phyloP scores from a whole-genome alignment of 2,329 filamentous ascomycete genomes.

The Aspergillus novofumigatus region DNA sequence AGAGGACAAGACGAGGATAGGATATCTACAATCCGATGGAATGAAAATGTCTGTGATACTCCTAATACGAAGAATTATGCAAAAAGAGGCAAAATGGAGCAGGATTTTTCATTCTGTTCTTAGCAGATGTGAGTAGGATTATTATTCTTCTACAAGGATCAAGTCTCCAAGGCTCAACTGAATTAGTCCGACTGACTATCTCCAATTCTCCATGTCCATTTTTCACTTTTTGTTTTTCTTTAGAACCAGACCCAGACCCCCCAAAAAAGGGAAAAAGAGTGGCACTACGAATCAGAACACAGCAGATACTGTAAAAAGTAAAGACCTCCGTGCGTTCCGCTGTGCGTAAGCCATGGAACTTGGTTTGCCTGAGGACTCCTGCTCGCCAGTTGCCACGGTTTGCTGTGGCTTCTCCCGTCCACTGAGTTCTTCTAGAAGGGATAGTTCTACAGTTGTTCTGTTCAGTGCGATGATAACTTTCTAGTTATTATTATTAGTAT shows the following conservation, averaged over 20 bases:
- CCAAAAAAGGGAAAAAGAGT: background rate
- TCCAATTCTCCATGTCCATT: background rate
- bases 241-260: background rate
- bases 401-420: background rate
- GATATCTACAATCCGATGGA: conserved; percentile 3
- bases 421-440: background rate
- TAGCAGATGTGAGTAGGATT: too few relatives aligned
- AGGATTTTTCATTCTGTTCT: background rate
- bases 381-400: background rate
- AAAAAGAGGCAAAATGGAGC: background rate
- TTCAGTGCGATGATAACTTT: too few relatives aligned
- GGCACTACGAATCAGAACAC: background rate
- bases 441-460: background rate
- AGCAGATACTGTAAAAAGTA: background rate
- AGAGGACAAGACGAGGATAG: conserved; percentile 1
- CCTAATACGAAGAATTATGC: background rate
- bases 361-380: background rate
- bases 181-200: background rate
- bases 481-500: too few relatives aligned
- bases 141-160: too few relatives aligned
- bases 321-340: background rate
- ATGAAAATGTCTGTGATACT: conserved; percentile 2
- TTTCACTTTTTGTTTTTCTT: background rate
- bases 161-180: background rate
- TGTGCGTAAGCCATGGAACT: background rate